Evolutionary conservation across 768 basidiomycete genomes (phyloP), one percentile per base, ranked within the genome.

Genomic region (Brasilioporus rufonigricans): DNA sequence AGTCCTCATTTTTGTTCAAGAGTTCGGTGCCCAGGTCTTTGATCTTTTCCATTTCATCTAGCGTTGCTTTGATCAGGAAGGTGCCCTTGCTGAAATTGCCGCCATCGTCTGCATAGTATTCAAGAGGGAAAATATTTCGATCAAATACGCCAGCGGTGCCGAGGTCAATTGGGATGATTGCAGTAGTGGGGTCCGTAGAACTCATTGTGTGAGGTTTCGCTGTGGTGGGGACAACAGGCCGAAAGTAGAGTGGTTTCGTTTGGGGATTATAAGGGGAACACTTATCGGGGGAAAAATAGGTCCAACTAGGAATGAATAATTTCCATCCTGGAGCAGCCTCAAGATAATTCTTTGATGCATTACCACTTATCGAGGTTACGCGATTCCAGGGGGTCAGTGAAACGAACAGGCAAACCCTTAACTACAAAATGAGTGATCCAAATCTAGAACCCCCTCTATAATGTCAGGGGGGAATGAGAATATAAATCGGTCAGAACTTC

Each of bases 21-120:
- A 52, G 40, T 33, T 61, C 60, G 27, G 33, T 18, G 5, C 50
- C 47, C 13, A 58, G 2, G 1, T 36, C 1, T 1, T 1, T 8
- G 5, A 61, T 52, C 16, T 13, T 24, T 0, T 1, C 3, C 46
- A 61, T 57, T 18, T 61, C 59, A 0, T 57, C 27, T 10, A 58
- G n/a, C 4, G 61, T 62, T 13, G 52, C 48, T 5, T 0, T 16
- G 6, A 62, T 24, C 7, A 62, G 19, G 16, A 53, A 0, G 5
- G 1, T 12, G 3, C 60, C 60, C 23, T 48, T 61, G 26, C 1
- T 24, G 27, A 62, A 19, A 21, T 39, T 0, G 21, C 26, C 31
- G 10, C 10, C 35, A 1, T 4, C 13, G 0, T 18, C 18, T 0
- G 26, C 36, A 12, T 60, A 32, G 9, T 61, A 61, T 0, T 40